phyloP scores from a whole-genome alignment of 768 basidiomycete genomes.

The Serendipita vermifera region DNA sequence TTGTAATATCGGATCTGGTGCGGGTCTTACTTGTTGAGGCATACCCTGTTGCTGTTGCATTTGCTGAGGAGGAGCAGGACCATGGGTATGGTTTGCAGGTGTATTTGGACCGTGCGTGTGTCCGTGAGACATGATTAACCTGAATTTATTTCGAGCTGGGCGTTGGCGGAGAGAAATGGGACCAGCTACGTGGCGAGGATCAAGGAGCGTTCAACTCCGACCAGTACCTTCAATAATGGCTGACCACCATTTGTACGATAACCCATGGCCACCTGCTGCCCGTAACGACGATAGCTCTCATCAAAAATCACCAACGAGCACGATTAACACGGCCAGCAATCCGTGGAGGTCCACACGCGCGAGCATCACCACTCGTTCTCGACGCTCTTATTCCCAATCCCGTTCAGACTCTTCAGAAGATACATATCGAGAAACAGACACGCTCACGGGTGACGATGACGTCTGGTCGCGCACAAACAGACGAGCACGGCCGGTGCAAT shows the following conservation, averaged over 20 bases:
- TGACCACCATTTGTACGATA: slow-evolving; percentile 11
- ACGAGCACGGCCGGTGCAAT: neutral
- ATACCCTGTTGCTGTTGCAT: slow-evolving; percentile 31
- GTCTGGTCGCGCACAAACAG: neutral
- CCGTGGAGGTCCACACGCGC: slow-evolving; percentile 1
- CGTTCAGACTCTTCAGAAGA: neutral
- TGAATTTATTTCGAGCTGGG: too few relatives aligned
- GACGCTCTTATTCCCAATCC: too few relatives aligned
- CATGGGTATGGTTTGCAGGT: slow-evolving; percentile 35
- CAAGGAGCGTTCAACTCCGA: neutral
- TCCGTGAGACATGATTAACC: slow-evolving; percentile 48
- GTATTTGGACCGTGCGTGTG: slow-evolving; percentile 52
- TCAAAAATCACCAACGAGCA: slow-evolving; percentile 1
- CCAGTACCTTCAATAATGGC: neutral
- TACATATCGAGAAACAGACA: neutral
- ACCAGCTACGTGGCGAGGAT: slow-evolving; percentile 2
- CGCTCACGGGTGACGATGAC: neutral
- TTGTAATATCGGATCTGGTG: slow-evolving; percentile 59
- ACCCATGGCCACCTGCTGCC: slow-evolving; percentile 3
- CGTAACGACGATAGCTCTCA: neutral
- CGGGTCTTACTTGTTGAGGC: slow-evolving; percentile 23
- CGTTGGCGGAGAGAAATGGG: too few relatives aligned
- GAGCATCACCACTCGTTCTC: neutral
- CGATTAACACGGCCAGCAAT: too few relatives aligned
- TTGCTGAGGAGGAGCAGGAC: slow-evolving; percentile 21